Conservation (phyloP, 2,329 filamentous ascomycete genomes). For the Periconia sp. region DNA sequence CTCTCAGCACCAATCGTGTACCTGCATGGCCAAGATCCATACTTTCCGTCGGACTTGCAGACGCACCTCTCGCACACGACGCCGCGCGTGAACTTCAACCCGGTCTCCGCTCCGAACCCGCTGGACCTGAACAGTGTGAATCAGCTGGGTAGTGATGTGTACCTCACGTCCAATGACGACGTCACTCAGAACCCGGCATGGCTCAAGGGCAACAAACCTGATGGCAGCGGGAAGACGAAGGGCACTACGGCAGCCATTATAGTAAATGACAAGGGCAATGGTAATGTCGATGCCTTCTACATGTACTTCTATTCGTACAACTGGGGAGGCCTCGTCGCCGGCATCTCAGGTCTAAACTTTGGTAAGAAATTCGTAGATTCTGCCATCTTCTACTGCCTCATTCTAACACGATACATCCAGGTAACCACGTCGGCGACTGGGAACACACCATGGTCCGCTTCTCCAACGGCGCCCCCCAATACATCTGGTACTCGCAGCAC, state of each 20-base stretch:
- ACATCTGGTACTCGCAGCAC: constrained; percentile 70
- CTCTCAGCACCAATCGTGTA: constrained; percentile 52
- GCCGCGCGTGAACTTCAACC: constrained; percentile 45
- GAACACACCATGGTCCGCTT: constrained; percentile 74
- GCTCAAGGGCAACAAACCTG: constrained; percentile 60
- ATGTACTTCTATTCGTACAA: constrained; percentile 68
- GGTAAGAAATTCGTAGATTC: too few species aligned
- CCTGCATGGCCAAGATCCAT: constrained; percentile 50
- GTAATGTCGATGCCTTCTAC: constrained; percentile 65
- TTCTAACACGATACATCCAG: constrained; percentile 21
- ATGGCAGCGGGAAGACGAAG: constrained; percentile 56
- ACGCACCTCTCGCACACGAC: constrained; percentile 49
- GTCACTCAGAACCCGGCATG: constrained; percentile 49
- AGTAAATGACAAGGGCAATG: constrained; percentile 61
- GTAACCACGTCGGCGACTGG: constrained; percentile 70
- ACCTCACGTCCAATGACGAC: constrained; percentile 53
- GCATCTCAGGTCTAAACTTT: constrained; percentile 51
- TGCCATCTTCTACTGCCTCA: background rate
- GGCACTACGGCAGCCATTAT: constrained; percentile 62
- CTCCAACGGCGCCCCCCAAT: constrained; percentile 58
- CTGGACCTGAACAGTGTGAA: constrained; percentile 52
- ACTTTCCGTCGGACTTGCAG: constrained; percentile 52
- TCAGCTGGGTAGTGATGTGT: constrained; percentile 50
- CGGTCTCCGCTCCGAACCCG: constrained; percentile 42
- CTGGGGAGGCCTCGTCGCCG: constrained; percentile 54